Percentiles rank a stretch among this genome's conserved stretches.
These are phyloP conservation scores for Metarhizium anisopliae DNA, from an alignment of 2,329 filamentous ascomycete species.

Conservation along the genomic window DNA sequence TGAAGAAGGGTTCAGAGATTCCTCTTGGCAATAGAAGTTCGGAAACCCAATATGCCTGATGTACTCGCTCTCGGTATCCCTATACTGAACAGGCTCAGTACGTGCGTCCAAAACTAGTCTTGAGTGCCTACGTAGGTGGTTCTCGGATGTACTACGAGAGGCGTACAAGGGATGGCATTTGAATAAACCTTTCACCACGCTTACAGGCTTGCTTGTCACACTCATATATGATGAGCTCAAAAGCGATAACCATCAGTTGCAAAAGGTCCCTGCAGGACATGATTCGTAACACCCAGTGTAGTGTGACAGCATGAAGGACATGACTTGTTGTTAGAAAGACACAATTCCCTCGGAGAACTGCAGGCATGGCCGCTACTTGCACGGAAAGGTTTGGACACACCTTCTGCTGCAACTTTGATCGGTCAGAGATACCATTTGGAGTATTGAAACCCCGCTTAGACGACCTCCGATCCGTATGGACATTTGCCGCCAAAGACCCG, in stretches of 20 bases:
- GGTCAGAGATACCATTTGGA: neutral
- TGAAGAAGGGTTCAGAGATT: too few relatives aligned
- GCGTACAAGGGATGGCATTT: too few relatives aligned
- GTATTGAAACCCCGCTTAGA: too few relatives aligned
- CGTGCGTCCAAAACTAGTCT: too few relatives aligned
- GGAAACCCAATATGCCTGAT: too few relatives aligned
- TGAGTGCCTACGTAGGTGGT: too few relatives aligned
- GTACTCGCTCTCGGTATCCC: too few relatives aligned
- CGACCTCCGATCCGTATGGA: too few relatives aligned
- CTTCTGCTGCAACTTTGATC: neutral
- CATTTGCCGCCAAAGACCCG: neutral
- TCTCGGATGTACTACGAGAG: too few relatives aligned
- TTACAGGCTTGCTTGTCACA: neutral
- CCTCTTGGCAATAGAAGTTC: too few relatives aligned
- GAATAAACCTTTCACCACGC: too few relatives aligned
- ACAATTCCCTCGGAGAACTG: neutral
- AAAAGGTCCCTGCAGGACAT: neutral
- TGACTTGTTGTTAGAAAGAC: neutral
- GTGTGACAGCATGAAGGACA: neutral
- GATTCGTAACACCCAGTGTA: neutral
- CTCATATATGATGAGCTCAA: neutral
- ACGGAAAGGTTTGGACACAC: neutral
- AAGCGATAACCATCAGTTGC: neutral
- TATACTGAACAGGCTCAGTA: too few relatives aligned
- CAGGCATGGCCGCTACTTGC: neutral